A percentile compares a stretch with the other conserved stretches of the same genome.
phyloP scores from a whole-genome alignment of 495 filamentous ascomycete genomes.

The Eremomyces bilateralis region DNA sequence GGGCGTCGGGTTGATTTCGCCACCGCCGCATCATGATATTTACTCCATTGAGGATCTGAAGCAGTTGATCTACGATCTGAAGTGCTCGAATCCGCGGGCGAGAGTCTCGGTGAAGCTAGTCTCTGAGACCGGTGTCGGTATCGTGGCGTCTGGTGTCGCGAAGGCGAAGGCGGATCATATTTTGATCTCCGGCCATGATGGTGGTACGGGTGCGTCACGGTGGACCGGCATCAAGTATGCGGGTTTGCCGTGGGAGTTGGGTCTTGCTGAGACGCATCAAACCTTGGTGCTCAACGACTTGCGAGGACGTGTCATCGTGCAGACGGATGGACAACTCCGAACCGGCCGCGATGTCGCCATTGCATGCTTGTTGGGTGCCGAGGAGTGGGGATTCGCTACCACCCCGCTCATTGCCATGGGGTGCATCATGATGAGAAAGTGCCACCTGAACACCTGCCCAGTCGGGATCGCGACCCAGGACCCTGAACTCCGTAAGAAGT shows the following conservation, averaged over 20 bases:
- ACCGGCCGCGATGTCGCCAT: conserved; percentile 94
- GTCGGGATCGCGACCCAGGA: conserved; percentile 97
- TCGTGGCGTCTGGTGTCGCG: conserved; percentile 93
- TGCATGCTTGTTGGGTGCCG: conserved; percentile 86
- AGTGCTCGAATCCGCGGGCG: conserved; percentile 88
- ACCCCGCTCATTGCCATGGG: conserved; percentile 93
- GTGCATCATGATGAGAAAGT: conserved; percentile 88
- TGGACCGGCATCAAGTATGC: conserved; percentile 99
- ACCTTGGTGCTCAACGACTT: conserved; percentile 97
- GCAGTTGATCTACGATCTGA: conserved; percentile 96
- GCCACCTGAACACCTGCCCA: conserved; percentile 62
- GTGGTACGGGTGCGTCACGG: conserved; percentile 89
- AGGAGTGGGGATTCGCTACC: conserved; percentile 98
- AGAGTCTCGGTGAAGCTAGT: conserved; percentile 98
- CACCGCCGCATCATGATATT: conserved; percentile 96
- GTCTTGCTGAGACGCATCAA: conserved; percentile 95
- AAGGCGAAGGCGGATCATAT: conserved; percentile 98
- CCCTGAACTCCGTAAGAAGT: conserved; percentile 84
- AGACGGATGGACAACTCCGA: conserved; percentile 90
- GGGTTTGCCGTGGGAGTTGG: conserved; percentile 93
- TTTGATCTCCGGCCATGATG: conserved; percentile 92
- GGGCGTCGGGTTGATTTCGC: conserved; percentile 95
- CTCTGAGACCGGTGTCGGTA: conserved; percentile 94
- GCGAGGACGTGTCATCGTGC: conserved; percentile 86
- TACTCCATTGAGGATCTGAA: conserved; percentile 99